Evolutionary conservation across 2,329 filamentous ascomycete species (phyloP).

Genomic region (Talaromyces sp.): DNA sequence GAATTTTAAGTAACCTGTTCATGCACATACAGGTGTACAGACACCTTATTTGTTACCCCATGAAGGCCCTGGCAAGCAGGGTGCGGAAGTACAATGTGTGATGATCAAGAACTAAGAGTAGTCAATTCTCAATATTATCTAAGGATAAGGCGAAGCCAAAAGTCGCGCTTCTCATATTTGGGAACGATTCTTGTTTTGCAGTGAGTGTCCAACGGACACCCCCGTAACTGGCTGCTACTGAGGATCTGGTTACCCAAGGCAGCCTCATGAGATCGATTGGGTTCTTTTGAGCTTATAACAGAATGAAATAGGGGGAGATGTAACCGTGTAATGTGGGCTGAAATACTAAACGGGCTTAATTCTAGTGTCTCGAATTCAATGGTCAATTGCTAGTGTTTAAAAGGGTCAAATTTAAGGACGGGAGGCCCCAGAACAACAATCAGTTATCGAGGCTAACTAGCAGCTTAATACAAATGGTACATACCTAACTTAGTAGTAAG

Average conservation of each 20-base stretch:
- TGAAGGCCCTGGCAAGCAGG: background rate
- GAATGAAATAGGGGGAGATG: background rate
- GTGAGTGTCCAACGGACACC: background rate
- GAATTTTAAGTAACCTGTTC: background rate
- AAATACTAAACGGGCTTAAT: background rate
- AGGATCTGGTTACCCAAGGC: background rate
- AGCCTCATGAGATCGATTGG: background rate
- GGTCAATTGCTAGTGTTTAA: background rate
- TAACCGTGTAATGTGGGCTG: background rate
- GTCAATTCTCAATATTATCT: background rate
- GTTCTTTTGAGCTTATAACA: background rate
- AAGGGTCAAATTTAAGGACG: background rate
- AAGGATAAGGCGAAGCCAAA: background rate
- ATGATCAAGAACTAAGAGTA: background rate
- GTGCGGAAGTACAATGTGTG: background rate
- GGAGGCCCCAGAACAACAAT: background rate
- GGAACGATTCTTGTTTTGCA: background rate
- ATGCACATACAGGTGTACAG: background rate
- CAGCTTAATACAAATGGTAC: too few species aligned
- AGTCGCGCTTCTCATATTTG: background rate
- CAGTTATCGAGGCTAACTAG: background rate
- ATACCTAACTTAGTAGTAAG: too few species aligned
- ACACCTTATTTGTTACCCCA: background rate
- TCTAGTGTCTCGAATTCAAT: too few species aligned
- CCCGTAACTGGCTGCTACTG: background rate